Evolutionary conservation across 441 rosid species (phyloP).

Genomic region (Corymbia calophylla): DNA sequence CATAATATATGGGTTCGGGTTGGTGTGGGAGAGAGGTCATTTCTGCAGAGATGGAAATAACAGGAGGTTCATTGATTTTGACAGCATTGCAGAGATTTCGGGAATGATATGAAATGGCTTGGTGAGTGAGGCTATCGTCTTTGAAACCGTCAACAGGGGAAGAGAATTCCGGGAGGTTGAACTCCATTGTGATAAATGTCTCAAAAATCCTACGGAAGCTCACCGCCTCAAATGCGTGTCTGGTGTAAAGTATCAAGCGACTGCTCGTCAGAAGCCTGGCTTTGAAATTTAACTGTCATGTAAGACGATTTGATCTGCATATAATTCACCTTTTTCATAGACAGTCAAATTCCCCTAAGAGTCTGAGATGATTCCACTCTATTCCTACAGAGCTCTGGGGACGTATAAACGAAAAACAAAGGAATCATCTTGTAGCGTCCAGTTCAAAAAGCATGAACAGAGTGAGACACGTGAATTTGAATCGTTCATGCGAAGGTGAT

Average conservation of each 20-base stretch:
- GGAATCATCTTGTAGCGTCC: not conserved
- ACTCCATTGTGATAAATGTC: not conserved
- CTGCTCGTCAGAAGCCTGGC: not conserved
- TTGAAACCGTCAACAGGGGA: not conserved
- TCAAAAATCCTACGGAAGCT: not conserved
- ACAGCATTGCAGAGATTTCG: not conserved
- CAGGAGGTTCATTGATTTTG: not conserved
- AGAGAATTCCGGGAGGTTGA: not conserved
- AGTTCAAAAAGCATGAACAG: not conserved
- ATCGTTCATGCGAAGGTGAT: not conserved
- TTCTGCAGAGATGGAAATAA: not conserved
- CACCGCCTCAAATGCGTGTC: not conserved
- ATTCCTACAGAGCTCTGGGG: not conserved
- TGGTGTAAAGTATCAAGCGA: not conserved
- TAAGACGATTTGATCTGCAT: not conserved
- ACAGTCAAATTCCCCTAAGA: not conserved
- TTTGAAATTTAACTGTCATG: not conserved
- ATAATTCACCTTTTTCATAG: not conserved
- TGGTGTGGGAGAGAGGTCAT: not conserved
- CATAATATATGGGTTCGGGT: not conserved
- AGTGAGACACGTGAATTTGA: not conserved
- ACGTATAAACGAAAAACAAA: not conserved
- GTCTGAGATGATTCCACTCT: not conserved
- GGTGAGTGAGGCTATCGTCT: not conserved
- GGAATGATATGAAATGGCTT: not conserved